These are phyloP conservation scores for Russula sp. DNA, from an alignment of 768 basidiomycete genomes.

Conservation along the genomic window DNA sequence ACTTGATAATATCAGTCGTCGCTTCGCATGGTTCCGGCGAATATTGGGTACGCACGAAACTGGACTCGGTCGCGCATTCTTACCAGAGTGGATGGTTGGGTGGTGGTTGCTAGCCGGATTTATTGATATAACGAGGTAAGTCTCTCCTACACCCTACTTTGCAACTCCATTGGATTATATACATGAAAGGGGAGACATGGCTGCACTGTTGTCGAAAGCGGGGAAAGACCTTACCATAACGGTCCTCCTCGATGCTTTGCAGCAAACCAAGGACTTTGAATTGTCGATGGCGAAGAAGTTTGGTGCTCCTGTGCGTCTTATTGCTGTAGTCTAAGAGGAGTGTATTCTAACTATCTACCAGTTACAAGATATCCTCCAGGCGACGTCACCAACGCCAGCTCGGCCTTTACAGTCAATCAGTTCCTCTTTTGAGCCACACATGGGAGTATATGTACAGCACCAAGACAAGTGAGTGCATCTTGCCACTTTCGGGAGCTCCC, in stretches of 20 bases:
- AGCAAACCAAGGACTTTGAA: conserved; percentile 87
- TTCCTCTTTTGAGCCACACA: conserved; percentile 87
- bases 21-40: conserved; percentile 93
- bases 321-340: not conserved
- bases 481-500: not conserved
- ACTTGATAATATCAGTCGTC: conserved; percentile 85
- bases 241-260: conserved; percentile 76
- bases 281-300: conserved; percentile 73
- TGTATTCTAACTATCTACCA: conserved; percentile 25
- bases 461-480: conserved; percentile 74
- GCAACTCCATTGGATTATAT: not conserved
- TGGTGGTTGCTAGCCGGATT: conserved; percentile 81
- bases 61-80: conserved; percentile 79
- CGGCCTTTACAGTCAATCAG: conserved; percentile 63
- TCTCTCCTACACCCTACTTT: not conserved
- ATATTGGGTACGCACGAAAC: conserved; percentile 79
- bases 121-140: conserved; percentile 81
- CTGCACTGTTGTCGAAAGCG: conserved; percentile 71
- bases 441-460: conserved; percentile 90
- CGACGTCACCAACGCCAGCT: conserved; percentile 41
- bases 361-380: conserved; percentile 59
- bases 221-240: conserved; percentile 67
- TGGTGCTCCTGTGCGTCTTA: conserved; percentile 52
- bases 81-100: conserved; percentile 77
- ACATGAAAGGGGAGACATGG: conserved; percentile 67